Base-by-base conservation (phyloP, 176 grass and related monocot genomes). In the Tillandsia fasciculata region DNA sequence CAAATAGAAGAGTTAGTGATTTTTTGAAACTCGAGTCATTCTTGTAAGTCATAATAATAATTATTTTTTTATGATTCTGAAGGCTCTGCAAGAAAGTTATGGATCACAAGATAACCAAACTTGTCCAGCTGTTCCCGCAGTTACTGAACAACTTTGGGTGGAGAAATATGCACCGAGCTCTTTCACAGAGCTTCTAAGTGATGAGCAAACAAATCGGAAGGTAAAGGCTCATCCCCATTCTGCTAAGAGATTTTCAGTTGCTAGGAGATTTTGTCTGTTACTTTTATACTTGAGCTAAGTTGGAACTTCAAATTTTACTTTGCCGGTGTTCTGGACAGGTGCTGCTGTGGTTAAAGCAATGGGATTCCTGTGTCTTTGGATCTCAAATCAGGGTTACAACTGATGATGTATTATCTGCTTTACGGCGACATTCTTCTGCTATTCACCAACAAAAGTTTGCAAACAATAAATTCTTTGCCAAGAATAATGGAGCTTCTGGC, bases 281-380 rank as follows among this genome's bases (percentile, higher is more conserved):
- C 9, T 65, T 50, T 26, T 51, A 50, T 8, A 66, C 10, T 74
- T 50, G 47, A 42, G 29, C 47, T 63, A 11, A 0, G 0, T 20
- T 64, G 2, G 48, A 24, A 72, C 13, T 71, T 68, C 73, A 29
- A 71, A 49, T 52, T 74, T 82, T 73, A 70, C 12, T 56, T 75
- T 66, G 57, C 11, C 51, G 51, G 9, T 74, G 33, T 27, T 50
- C 70, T 77, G 56, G 71, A 59, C 71, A 96, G 91, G 87, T 91
- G 57, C 94, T 97, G 74, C 63, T 90, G 12, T 97, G 94, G 94
- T 63, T 97, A 77, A 97, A 97, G 66, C 89, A 92, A 65, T 97
- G 94, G 94, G 94, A 97, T 81, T 87, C 89, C 29, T 83, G 70
- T 85, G 94, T 92, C 51, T 97, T 97, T 79, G 94, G 94, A 15